These are phyloP conservation scores for Phytophthora hybrid DNA, from an alignment of 352 stramenopile species.

Conservation along the genomic window DNA sequence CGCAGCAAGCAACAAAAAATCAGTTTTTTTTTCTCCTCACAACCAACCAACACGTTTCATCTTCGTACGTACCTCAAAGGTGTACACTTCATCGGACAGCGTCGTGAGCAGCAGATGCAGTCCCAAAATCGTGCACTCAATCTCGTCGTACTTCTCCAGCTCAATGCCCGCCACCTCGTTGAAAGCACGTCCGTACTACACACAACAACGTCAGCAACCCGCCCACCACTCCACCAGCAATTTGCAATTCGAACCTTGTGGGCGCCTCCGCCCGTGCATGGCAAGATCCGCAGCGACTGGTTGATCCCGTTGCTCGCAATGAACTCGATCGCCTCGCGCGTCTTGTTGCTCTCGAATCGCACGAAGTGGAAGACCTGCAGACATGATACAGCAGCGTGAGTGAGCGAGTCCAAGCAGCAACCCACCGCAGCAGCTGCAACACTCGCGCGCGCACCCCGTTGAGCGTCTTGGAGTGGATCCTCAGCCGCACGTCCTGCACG, in stretches of 20 bases:
- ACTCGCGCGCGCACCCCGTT: slow-evolving; percentile 69
- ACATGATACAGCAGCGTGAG: neutral
- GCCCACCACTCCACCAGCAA: neutral
- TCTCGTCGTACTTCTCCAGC: slow-evolving; percentile 92
- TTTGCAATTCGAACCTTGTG: slow-evolving; percentile 68
- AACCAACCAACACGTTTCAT: neutral
- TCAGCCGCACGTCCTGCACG: slow-evolving; percentile 91
- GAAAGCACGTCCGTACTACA: slow-evolving; percentile 76
- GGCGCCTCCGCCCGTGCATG: slow-evolving; percentile 83
- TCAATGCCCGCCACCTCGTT: slow-evolving; percentile 84
- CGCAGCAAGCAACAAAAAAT: neutral
- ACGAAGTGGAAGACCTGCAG: slow-evolving; percentile 96
- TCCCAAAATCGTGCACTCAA: slow-evolving; percentile 97
- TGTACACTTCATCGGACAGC: slow-evolving; percentile 97
- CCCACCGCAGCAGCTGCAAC: neutral
- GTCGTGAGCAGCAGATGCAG: slow-evolving; percentile 98
- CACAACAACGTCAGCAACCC: neutral
- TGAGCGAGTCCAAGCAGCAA: neutral
- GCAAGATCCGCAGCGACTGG: slow-evolving; percentile 80
- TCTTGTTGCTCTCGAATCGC: slow-evolving; percentile 83
- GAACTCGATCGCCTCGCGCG: slow-evolving; percentile 78
- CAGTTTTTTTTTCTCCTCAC: neutral
- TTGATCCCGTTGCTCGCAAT: slow-evolving; percentile 81
- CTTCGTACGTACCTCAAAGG: slow-evolving; percentile 88
- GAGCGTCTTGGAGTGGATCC: slow-evolving; percentile 87